Evolutionary conservation across 345 rosid species (phyloP).

Genomic region (Gossypium herbaceum): DNA sequence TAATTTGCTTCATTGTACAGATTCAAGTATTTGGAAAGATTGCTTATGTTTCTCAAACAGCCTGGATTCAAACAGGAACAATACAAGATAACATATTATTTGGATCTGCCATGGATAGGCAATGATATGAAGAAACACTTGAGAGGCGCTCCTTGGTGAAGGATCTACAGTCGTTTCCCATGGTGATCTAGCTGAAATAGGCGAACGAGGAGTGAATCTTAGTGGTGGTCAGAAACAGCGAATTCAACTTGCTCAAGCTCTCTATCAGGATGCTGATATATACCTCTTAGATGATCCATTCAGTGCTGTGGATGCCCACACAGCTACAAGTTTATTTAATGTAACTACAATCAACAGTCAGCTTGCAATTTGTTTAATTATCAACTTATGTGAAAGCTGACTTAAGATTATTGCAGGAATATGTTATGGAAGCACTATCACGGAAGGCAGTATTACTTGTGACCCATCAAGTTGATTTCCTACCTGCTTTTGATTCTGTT

Average conservation of each 20-base stretch:
- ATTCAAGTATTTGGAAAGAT: slow-evolving; percentile 62
- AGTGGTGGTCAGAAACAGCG: slow-evolving; percentile 97
- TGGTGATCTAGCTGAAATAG: slow-evolving; percentile 88
- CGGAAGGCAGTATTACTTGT: slow-evolving; percentile 39
- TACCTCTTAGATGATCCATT: slow-evolving; percentile 94
- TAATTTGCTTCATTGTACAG: neutral
- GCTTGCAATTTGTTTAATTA: neutral
- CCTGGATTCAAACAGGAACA: slow-evolving; percentile 95
- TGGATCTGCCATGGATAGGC: slow-evolving; percentile 64
- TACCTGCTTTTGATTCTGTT: slow-evolving; percentile 79
- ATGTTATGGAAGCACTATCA: neutral
- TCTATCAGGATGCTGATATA: slow-evolving; percentile 85
- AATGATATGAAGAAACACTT: slow-evolving; percentile 65
- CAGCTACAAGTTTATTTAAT: slow-evolving; percentile 83
- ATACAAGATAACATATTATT: slow-evolving; percentile 80
- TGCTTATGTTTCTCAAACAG: slow-evolving; percentile 90
- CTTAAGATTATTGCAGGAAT: neutral
- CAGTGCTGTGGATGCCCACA: slow-evolving; percentile 94
- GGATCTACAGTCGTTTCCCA: slow-evolving; percentile 88
- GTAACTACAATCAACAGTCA: slow-evolving; percentile 19
- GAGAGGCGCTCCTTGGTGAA: slow-evolving; percentile 73
- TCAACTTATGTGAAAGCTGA: neutral
- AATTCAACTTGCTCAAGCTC: slow-evolving; percentile 95
- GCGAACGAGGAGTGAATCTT: slow-evolving; percentile 93
- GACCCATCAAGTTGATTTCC: slow-evolving; percentile 96